Evolutionary conservation across 192 early-diverging fungal genomes (phyloP), one percentile per base, ranked within the genome.

Genomic region (Backusella tuberculispora): DNA sequence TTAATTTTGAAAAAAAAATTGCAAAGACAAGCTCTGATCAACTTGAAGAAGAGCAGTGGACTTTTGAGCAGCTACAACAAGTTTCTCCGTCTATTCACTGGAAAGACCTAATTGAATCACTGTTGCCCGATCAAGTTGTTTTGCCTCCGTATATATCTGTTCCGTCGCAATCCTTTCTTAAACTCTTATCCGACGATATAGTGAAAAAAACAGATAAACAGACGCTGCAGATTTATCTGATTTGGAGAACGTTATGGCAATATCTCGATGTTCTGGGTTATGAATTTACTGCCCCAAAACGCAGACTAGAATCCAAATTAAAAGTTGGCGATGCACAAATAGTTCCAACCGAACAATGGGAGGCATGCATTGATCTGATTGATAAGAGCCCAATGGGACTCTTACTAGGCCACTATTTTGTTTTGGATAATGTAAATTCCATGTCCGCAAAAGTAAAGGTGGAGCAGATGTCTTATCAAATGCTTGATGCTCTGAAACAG

Each of bases 1-100:
- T 90, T 38, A 83, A 83, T 21, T 88, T 92, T 69, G 91, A 92
- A 76, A 86, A 78, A 37, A 64, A 79, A 13, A 37, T 92, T 21
- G 91, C 90, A 0, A 75, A 80, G 26, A 60, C 10, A 4, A 60
- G 53, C 26, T 60, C 53, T 60, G 13, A 13, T 26, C 53, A 24
- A 60, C 26, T 15, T 46, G 14, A 53, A 42, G 47, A 37, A 5
- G 65, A 75, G 12, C 29, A 47, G 38, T 75, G 66, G 74, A 46
- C 65, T 3, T 19, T 75, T 3, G 37, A 75, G 8, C 29, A 75
- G 12, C 24, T 75, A 5, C 46, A 75, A 9, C 10, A 42, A 9
- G 10, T n/a, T 0, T 44, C 65, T 10, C 74, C 74, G 1, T 43
- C 48, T 12, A 40, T 75, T 10, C 38, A 68, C 38, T 75, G 74